Evolutionary conservation across 805 yeast species (phyloP), one percentile per base, ranked within the genome.

Genomic region (Yamadazyma sp.): DNA sequence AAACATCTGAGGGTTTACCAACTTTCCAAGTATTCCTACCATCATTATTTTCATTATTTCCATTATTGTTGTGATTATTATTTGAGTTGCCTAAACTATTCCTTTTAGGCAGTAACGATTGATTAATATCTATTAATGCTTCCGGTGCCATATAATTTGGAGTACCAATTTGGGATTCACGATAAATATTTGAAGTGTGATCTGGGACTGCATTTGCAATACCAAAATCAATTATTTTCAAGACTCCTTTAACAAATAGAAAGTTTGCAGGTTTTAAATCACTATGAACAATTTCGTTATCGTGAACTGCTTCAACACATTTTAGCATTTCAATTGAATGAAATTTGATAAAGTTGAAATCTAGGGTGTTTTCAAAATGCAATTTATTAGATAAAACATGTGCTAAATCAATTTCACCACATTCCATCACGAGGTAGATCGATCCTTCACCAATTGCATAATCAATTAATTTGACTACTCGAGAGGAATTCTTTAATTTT

Each of bases 61-160:
- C n/a, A n/a, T n/a, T n/a, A n/a, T n/a, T n/a, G n/a, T n/a, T n/a
- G n/a, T n/a, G 23, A 21, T 11, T 21, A 21, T 21, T 21, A 11
- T 11, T 21, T 8, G 23, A 21, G 15, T 40, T 33, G n/a, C n/a
- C n/a, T n/a, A n/a, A n/a, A n/a, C n/a, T n/a, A n/a, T n/a, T n/a
- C n/a, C n/a, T n/a, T 24, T 53, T 27, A 1, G 56, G 62, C 37
- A 52, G 56, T 25, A 53, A 50, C 5, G 54, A 39, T 21, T 60
- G 65, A 33, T 57, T 67, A 5, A 62, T 76, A 56, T 83, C 94
- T 29, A 82, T 70, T 40, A 91, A 62, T 0, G 97, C 86, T 58
- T 91, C 98, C 0, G 98, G 98, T 0, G 98, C 96, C 98, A 91
- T 93, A 56, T 91, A 93, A 55, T 85, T 87, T 2, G 96, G 96